Evolutionary conservation across 1,284 basidiomycete genomes (phyloP), one percentile per base, ranked within the genome.

Genomic region (Cutaneotrichosporon dermatis): DNA sequence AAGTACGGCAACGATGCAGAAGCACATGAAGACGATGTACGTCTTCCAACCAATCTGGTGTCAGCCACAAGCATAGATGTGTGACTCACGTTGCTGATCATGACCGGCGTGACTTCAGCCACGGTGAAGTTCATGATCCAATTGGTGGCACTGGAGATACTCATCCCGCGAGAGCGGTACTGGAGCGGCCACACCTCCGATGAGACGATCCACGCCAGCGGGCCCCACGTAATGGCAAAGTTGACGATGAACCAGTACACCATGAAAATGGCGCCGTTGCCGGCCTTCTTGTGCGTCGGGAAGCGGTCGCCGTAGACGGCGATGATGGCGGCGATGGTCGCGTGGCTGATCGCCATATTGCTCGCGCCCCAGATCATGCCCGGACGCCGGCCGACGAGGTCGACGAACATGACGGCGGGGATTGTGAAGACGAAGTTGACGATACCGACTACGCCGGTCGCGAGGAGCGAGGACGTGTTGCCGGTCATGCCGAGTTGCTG

Each of bases 381-480:
- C 6, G 74, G 75, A 56, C 67, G 71, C 54, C 75, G 71, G 25
- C 75, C 76, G 46, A 76, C 62, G 57, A 73, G 73, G 67, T 78
- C 76, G 45, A 76, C 74, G 36, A 72, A 75, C 6, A 76, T 60
- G 0, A 78, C 75, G n/a, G 76, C 76, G 2, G 76, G 76, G 51
- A 78, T 69, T 4, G 76, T 76, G 46, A 76, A 63, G 13, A 76
- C 66, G 49, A 76, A 74, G 66, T 76, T 78, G 65, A 84, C 86
- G 68, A 90, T 84, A 51, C 89, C 89, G 59, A 90, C 89, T 9
- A 91, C 85, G 52, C 89, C 90, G 7, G 89, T 91, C 2, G 89
- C 88, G 37, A 91, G 81, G 2, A 90, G 80, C 0, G 82, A 83
- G 41, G 80, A 82, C 0, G 86, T 81, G 66, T 83, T 86, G 1